phyloP scores from a whole-genome alignment of 305 asterid species.

The Solanum hybrid region DNA sequence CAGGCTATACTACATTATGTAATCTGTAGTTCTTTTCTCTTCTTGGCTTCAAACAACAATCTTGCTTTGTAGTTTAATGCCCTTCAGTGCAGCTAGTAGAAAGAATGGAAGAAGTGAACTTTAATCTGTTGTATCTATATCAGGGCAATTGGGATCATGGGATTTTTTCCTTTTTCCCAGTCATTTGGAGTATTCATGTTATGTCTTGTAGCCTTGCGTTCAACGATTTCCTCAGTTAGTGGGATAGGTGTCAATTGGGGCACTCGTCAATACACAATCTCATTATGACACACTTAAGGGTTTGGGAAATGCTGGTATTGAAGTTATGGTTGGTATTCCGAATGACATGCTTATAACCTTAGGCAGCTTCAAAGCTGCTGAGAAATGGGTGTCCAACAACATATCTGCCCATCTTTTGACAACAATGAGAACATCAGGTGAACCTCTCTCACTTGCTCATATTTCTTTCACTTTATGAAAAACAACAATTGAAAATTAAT shows the following conservation, averaged over 20 bases:
- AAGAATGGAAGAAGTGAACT: background rate
- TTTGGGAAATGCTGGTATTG: too few species aligned
- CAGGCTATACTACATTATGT: background rate
- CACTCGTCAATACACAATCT: slow-evolving; percentile 48
- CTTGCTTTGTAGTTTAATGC: background rate
- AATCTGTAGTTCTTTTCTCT: background rate
- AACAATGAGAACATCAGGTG: slow-evolving; percentile 63
- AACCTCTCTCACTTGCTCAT: background rate
- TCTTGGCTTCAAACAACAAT: background rate
- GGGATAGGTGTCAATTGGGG: slow-evolving; percentile 89
- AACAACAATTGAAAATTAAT: too few species aligned
- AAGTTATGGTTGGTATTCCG: too few species aligned
- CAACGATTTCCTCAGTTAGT: slow-evolving; percentile 20
- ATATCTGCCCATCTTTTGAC: slow-evolving; percentile 43
- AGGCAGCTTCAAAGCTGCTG: too few species aligned
- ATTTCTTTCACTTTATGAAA: too few species aligned
- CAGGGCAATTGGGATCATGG: slow-evolving; percentile 11
- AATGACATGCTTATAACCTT: too few species aligned
- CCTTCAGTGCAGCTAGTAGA: background rate
- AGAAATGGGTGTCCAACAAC: slow-evolving; percentile 59
- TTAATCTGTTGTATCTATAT: background rate
- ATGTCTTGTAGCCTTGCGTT: background rate
- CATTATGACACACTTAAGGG: too few species aligned
- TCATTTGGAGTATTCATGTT: background rate
- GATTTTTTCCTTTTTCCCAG: background rate